Conservation (phyloP, 2,329 filamentous ascomycete species). For the Arthrobotrys musiformis region DNA sequence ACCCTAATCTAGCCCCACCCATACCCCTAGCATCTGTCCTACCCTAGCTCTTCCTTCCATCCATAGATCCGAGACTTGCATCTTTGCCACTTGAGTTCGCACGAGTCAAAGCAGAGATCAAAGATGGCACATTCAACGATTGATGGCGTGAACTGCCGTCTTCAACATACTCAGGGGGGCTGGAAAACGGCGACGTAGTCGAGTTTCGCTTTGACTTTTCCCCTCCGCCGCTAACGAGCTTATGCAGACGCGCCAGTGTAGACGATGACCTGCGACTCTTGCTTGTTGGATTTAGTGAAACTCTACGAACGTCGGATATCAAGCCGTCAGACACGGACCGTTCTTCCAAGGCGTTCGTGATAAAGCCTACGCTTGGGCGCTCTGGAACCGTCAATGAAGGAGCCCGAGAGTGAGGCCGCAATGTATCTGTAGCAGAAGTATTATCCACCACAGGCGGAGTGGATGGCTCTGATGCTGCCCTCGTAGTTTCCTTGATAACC, state of each 20-base stretch:
- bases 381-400: constrained; percentile 51
- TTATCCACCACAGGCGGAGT: neutral
- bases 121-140: constrained; percentile 35
- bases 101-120: constrained; percentile 33
- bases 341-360: constrained; percentile 38
- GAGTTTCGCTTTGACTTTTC: constrained; percentile 44
- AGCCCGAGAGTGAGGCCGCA: constrained; percentile 25
- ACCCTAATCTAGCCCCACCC: constrained; percentile 11
- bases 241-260: constrained; percentile 33
- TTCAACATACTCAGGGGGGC: constrained; percentile 22
- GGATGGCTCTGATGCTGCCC: constrained; percentile 17
- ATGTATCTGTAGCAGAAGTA: neutral
- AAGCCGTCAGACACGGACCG: constrained; percentile 47
- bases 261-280: constrained; percentile 40
- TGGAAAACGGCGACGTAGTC: constrained; percentile 13
- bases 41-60: constrained; percentile 9
- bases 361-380: constrained; percentile 39
- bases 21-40: neutral
- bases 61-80: constrained; percentile 8
- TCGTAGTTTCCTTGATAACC: constrained; percentile 34
- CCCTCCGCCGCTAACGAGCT: constrained; percentile 20
- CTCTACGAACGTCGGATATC: constrained; percentile 37
- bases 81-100: constrained; percentile 16
- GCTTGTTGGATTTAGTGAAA: constrained; percentile 33
- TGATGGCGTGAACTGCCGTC: constrained; percentile 22